Evolutionary conservation across 306 rosid genomes (phyloP), one percentile per base, ranked within the genome.

Genomic region (Cucurbita moschata): DNA sequence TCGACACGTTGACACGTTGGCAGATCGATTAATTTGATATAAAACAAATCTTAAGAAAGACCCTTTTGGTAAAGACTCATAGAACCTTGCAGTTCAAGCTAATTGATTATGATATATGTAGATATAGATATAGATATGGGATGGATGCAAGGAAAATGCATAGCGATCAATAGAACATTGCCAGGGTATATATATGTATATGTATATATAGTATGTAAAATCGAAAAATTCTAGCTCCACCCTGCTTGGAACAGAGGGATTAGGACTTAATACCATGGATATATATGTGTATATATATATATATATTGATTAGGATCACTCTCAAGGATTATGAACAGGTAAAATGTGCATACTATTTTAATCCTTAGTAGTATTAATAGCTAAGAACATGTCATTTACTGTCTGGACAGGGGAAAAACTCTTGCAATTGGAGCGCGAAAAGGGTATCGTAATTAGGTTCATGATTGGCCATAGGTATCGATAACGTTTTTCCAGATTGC

Each of bases 381-480:
- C 50, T 58, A 11, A 72, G 23, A 63, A 64, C 9, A 73, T 53
- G n/a, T 47, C 81, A 35, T 50, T 76, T 64, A 78, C 78, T 85
- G 70, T 74, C 81, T 49, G 69, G 56, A 71, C 76, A 94, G 99
- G 97, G 50, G 92, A 94, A 60, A 87, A 91, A 71, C 95, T 91
- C 79, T 80, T 86, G 74, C 91, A 84, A 56, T 81, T 94, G 92
- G 99, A 94, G 81, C 86, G 84, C 16, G 97, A 91, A 86, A 94
- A 94, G 83, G 99, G 99, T 64, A 91, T 94, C 72, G 84, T 94
- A 71, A 86, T 94, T 79, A 88, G 97, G 70, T 94, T 94, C 87
- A 94, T 87, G 90, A 94, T 94, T 81, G 99, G 99, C 76, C 97
- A 94, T 85, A 94, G 97, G 97, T 94, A 81, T 46, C 6, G 30